Percentiles rank a stretch among this genome's conserved stretches.
phyloP scores from a whole-genome alignment of 2,329 filamentous ascomycete genomes.

The Penicillium glabrum region DNA sequence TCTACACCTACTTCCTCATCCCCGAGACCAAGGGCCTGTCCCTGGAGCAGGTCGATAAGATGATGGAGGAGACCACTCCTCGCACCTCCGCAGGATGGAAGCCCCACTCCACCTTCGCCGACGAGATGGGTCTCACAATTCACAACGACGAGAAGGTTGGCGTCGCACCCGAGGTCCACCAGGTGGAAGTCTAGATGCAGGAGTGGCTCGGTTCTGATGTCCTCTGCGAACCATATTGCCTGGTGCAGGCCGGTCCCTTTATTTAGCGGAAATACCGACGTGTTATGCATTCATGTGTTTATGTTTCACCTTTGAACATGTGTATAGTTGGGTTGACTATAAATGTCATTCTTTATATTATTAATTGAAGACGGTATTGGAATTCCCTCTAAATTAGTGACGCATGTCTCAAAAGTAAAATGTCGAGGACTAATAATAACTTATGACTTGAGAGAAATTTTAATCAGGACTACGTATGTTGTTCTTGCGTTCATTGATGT shows the following conservation, averaged over 20 bases:
- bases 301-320: background rate
- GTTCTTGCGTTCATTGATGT: no score
- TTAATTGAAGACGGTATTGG: no score
- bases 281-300: background rate
- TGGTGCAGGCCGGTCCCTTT: background rate
- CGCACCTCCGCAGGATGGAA: slow-evolving; percentile 75
- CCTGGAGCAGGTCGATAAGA: slow-evolving; percentile 78
- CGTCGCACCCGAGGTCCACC: slow-evolving; percentile 8
- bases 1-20: slow-evolving; percentile 73
- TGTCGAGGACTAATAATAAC: no score
- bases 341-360: no score
- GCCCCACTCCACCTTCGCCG: slow-evolving; percentile 68
- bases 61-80: slow-evolving; percentile 83
- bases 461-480: no score
- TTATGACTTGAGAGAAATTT: no score
- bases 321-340: background rate
- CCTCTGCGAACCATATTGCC: background rate
- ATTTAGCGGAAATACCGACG: slow-evolving; percentile 1
- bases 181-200: slow-evolving; percentile 17
- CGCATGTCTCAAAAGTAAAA: no score
- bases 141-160: slow-evolving; percentile 30
- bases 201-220: background rate
- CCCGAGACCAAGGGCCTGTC: slow-evolving; percentile 75
- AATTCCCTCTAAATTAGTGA: no score
- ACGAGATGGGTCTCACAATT: slow-evolving; percentile 49